Evolutionary conservation across 768 basidiomycete species (phyloP).

Genomic region (Serendipita vermifera): DNA sequence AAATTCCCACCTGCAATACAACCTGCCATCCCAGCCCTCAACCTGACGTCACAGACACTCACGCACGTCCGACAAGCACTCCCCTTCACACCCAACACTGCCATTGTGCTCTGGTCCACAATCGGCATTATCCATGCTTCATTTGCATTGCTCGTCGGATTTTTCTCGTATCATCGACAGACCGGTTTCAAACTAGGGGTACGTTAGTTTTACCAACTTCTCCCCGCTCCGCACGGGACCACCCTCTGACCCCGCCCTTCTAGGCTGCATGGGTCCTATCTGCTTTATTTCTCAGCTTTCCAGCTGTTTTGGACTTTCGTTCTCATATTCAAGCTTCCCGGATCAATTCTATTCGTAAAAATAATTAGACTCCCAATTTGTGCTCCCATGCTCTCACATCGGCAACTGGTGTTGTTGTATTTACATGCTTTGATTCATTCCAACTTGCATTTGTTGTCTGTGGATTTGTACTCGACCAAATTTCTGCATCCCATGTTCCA

Average conservation of each 20-base stretch:
- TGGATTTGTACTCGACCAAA: too few species aligned
- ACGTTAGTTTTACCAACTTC: constrained; percentile 18
- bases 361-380: constrained; percentile 29
- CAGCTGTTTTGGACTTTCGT: constrained; percentile 41
- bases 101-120: constrained; percentile 27
- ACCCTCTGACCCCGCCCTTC: neutral
- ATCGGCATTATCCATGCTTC: constrained; percentile 29
- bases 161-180: constrained; percentile 39
- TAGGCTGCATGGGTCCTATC: constrained; percentile 43
- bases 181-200: constrained; percentile 33
- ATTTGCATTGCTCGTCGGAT: constrained; percentile 37
- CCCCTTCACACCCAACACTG: constrained; percentile 21
- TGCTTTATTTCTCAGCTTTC: constrained; percentile 42
- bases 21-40: constrained; percentile 14
- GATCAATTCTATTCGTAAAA: constrained; percentile 73
- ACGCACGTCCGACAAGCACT: constrained; percentile 20
- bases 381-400: too few species aligned
- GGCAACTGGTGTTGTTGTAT: too few species aligned
- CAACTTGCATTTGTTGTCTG: too few species aligned
- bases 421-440: too few species aligned
- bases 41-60: constrained; percentile 24
- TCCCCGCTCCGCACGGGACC: neutral
- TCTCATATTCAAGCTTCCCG: constrained; percentile 50
- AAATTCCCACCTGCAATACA: constrained; percentile 18
- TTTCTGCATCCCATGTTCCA: too few species aligned